phyloP scores from a whole-genome alignment of 2,329 filamentous ascomycete species.

The Coleophoma cylindrospora region DNA sequence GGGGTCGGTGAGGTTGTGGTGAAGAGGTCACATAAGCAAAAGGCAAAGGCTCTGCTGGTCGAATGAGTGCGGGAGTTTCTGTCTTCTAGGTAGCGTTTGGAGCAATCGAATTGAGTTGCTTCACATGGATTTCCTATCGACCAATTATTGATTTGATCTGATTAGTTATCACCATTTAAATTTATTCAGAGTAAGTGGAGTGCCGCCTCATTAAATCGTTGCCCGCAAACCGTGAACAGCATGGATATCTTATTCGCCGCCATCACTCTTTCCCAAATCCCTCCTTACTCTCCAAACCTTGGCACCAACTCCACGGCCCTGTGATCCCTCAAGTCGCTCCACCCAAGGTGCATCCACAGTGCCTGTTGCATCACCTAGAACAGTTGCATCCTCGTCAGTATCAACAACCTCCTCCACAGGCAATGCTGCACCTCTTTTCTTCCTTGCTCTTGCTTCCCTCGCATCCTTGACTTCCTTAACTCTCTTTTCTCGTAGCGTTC shows the following conservation, averaged over 20 bases:
- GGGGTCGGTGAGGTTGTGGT: no score
- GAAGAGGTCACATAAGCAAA: no score
- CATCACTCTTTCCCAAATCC: conserved; percentile 42
- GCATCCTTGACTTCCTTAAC: no score
- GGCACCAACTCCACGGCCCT: conserved; percentile 51
- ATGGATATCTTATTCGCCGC: background rate
- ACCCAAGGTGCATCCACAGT: conserved; percentile 49
- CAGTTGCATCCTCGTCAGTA: conserved; percentile 1
- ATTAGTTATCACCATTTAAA: no score
- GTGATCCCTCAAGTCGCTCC: conserved; percentile 48
- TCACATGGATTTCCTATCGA: no score
- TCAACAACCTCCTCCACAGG: background rate
- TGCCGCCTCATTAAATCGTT: no score
- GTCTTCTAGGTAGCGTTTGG: no score
- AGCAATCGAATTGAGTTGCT: no score
- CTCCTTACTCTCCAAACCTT: conserved; percentile 56
- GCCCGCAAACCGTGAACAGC: background rate
- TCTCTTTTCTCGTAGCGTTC: conserved; percentile 9
- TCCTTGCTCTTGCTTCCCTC: conserved; percentile 15
- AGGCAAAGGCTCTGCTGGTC: no score
- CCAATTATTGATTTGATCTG: no score
- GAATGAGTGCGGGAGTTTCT: no score
- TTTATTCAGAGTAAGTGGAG: no score
- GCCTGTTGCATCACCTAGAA: conserved; percentile 19
- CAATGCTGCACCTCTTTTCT: conserved; percentile 10